These are phyloP conservation scores for Trichoderma sp. DNA, from an alignment of 2,329 filamentous ascomycete species.

Conservation along the genomic window DNA sequence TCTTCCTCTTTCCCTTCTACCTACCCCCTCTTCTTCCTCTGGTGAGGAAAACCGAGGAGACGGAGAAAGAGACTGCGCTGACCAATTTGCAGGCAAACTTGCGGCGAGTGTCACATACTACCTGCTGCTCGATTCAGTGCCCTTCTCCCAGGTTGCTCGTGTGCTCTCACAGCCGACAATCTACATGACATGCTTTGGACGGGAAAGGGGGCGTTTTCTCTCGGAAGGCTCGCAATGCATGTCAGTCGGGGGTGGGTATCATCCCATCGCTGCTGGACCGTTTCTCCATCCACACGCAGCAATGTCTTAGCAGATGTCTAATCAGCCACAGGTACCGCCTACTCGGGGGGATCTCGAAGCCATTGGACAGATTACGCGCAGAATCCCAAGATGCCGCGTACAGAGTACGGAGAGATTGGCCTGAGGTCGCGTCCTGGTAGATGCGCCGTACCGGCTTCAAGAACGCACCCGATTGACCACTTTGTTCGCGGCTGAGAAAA, in stretches of 20 bases:
- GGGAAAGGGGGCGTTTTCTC: background rate
- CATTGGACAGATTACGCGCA: background rate
- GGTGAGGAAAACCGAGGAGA: slow-evolving; percentile 2
- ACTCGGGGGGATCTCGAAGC: background rate
- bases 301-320: slow-evolving; percentile 18
- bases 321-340: slow-evolving; percentile 5
- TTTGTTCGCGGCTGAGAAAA: slow-evolving; percentile 19
- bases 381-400: background rate
- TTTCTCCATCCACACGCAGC: slow-evolving; percentile 7
- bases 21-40: too few relatives aligned
- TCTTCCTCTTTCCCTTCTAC: too few relatives aligned
- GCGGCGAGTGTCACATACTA: too few relatives aligned
- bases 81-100: background rate
- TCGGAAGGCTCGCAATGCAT: slow-evolving; percentile 21
- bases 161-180: background rate
- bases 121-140: too few relatives aligned
- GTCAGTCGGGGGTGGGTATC: slow-evolving; percentile 16
- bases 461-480: background rate
- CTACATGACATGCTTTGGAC: background rate
- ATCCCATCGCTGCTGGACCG: background rate
- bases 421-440: slow-evolving; percentile 10
- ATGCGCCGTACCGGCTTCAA: slow-evolving; percentile 11
- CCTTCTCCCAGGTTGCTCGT: too few relatives aligned
- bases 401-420: background rate
- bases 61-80: background rate